Base-by-base conservation (phyloP, 768 basidiomycete genomes). In the Macrolepiota fuliginosa region DNA sequence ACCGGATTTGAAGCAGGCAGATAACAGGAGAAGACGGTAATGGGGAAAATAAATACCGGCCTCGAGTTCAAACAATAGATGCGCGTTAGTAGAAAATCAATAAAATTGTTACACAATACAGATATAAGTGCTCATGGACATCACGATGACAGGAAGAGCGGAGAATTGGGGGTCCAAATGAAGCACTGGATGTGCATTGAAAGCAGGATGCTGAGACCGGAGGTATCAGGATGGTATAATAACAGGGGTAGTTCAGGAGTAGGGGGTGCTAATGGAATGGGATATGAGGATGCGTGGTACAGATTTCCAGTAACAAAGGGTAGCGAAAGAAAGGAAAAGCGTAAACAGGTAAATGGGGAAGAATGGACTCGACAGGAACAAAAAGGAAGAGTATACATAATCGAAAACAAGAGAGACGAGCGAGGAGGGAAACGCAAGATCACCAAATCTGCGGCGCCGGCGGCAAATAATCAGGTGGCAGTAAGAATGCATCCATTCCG, bases 401-500 rank as follows among this genome's bases (percentile, higher is more conserved):
- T 49, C 25, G 47, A 22, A 40, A 42, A 46, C 29, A n/a, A n/a
- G 6, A 15, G 35, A 11, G 17, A n/a, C 42, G 13, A 37, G 47
- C 29, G 32, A 17, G 25, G 19, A 36, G n/a, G 15, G 29, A 51
- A 49, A 42, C 2, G n/a, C 24, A 62, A 32, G 29, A 32, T 80
- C 71, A 92, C 90, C 90, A 92, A 59, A 92, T 91, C 72, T 90
- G 89, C 53, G 87, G 82, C 25, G 84, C 81, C 61, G 86, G 77
- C 1, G 89, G 87, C 54, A 91, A 79, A 66, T 88, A 92, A 69
- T 92, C 88, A 32, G 78, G 73, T 15, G 92, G 92, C 39, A 94
- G 79, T 51, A 94, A 77, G 75, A 93, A 93, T 3, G 92, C 90
- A 68, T 94, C 90, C 77, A 94, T 91, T 64, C 92, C 92, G 67